These are phyloP conservation scores for Pseudogymnoascus sp. DNA, from an alignment of 2,329 filamentous ascomycete species.

Conservation along the genomic window DNA sequence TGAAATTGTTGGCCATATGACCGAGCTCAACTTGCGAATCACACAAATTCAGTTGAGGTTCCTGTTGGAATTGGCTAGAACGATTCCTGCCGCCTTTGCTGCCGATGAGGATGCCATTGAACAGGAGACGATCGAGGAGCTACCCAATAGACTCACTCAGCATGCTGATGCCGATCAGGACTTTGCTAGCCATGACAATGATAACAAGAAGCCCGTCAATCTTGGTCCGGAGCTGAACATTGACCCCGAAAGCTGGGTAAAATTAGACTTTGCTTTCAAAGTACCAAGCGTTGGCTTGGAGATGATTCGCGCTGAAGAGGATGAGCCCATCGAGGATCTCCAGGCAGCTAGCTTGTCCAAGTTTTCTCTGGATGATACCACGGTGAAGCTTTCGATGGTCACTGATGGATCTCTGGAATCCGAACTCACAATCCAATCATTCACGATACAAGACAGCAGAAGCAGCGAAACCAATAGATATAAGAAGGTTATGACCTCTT, in stretches of 20 bases:
- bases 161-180: neutral
- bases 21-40: conserved; percentile 80
- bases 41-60: conserved; percentile 90
- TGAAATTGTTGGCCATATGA: conserved; percentile 87
- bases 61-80: conserved; percentile 75
- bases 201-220: conserved; percentile 41
- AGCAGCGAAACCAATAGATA: conserved; percentile 87
- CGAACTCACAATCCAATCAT: conserved; percentile 86
- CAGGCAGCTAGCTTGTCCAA: conserved; percentile 79
- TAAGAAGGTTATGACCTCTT: conserved; percentile 94
- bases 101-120: conserved; percentile 64
- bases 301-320: conserved; percentile 68
- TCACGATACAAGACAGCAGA: conserved; percentile 91
- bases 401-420: conserved; percentile 87
- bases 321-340: conserved; percentile 70
- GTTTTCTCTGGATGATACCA: conserved; percentile 90
- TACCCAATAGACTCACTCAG: conserved; percentile 44
- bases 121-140: conserved; percentile 66
- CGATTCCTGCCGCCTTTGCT: conserved; percentile 80
- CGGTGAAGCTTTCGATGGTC: conserved; percentile 85
- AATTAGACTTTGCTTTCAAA: conserved; percentile 85
- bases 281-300: conserved; percentile 84
- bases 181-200: conserved; percentile 11
- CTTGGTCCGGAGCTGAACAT: conserved; percentile 64
- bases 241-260: conserved; percentile 73